These are phyloP conservation scores for Sclerospora graminicola DNA, from an alignment of 352 stramenopile species.

Conservation along the genomic window DNA sequence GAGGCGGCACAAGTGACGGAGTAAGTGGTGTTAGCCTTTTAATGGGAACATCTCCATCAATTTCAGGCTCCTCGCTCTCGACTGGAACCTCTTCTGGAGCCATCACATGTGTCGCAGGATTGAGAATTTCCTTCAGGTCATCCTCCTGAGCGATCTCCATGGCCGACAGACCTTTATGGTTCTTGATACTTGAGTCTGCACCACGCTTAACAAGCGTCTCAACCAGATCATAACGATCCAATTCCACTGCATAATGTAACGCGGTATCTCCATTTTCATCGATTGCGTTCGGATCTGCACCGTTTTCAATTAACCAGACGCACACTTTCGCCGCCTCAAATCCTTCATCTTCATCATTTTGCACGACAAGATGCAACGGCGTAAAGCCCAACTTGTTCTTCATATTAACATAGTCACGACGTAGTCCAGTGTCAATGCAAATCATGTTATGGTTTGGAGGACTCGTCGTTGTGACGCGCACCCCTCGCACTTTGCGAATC, in stretches of 20 bases:
- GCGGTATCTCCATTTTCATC: slow-evolving; percentile 80
- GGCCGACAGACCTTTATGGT: slow-evolving; percentile 53
- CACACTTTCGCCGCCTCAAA: slow-evolving; percentile 81
- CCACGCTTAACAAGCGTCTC: slow-evolving; percentile 84
- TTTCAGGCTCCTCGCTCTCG: slow-evolving; percentile 14
- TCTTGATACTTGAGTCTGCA: slow-evolving; percentile 62
- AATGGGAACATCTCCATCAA: slow-evolving; percentile 10
- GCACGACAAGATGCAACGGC: slow-evolving; percentile 65
- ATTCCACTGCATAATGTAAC: slow-evolving; percentile 77
- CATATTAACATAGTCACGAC: slow-evolving; percentile 81
- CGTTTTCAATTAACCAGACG: slow-evolving; percentile 85
- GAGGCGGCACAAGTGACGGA: slow-evolving; percentile 38
- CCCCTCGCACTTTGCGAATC: slow-evolving; percentile 74
- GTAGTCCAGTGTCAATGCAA: slow-evolving; percentile 72
- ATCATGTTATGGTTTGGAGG: slow-evolving; percentile 84
- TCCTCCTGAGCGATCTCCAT: slow-evolving; percentile 69
- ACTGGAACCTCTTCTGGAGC: slow-evolving; percentile 22
- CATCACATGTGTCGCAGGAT: slow-evolving; percentile 31
- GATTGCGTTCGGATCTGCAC: slow-evolving; percentile 59
- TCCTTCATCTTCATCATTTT: slow-evolving; percentile 86
- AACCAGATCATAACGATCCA: slow-evolving; percentile 71
- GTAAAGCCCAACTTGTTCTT: slow-evolving; percentile 81
- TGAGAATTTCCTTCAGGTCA: slow-evolving; percentile 68
- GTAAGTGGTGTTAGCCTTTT: slow-evolving; percentile 14
- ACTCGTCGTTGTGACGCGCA: slow-evolving; percentile 60